Base-by-base conservation (phyloP, 1,284 basidiomycete genomes). In the Anthracocystis setariae region DNA sequence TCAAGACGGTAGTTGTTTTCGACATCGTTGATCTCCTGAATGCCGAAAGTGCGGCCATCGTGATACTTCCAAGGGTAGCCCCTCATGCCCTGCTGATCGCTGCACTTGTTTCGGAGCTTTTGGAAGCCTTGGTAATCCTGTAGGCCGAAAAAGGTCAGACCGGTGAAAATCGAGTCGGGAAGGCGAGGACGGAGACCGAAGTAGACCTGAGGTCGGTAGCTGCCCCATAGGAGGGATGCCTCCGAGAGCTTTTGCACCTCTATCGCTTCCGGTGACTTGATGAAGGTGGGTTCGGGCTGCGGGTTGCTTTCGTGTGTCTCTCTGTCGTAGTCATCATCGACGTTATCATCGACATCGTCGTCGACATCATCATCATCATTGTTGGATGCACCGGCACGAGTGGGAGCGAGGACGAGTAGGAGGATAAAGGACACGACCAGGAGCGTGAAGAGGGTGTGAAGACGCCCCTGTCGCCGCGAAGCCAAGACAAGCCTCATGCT, bases 181-280 rank as follows among this genome's bases (percentile, higher is more conserved):
- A 92, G 84, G 43, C 90, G 88, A 20, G 94, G 91, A 44, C 92
- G 86, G 51, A 97, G 85, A 27, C 94, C 94, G 84, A 97, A 95
- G 85, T 96, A 97, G 27, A 96, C 87, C 78, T 93, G 92, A 1
- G 94, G 92, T 38, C 94, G 86, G 82, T 94, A 96, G 0, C 91
- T 86, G 3, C 93, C 93, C 94, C 94, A 96, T 73, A 93, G 83
- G n/a, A 93, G 84, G 8, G 90, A 88, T 20, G 77, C 39, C 20
- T 73, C 65, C 12, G 65, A 64, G 12, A 57, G 49, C 15, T 40
- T 37, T 10, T 47, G 61, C 0, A 65, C 65, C 23, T 66, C 56
- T 3, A 54, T 9, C n/a, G 29, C 58, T 44, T 65, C 59, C 3
- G 70, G 61, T 2, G 63, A 27, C 21, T 52, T 23, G 12, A 52